These are phyloP conservation scores for Botrytis byssoidea DNA, from an alignment of 2,329 filamentous ascomycete genomes.

Conservation along the genomic window DNA sequence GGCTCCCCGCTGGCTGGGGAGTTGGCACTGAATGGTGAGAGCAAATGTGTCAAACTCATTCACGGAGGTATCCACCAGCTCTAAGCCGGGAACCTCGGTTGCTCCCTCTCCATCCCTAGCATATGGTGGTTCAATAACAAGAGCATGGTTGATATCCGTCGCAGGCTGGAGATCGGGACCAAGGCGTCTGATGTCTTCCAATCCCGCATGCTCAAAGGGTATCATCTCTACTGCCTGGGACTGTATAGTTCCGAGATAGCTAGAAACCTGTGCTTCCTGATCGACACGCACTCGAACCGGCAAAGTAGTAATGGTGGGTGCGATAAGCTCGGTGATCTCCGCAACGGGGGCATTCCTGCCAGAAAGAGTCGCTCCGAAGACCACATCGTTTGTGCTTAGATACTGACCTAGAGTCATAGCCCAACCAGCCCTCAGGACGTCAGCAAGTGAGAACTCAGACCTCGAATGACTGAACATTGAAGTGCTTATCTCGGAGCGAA, in stretches of 20 bases:
- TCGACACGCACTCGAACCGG: slow-evolving; percentile 42
- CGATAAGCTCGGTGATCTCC: slow-evolving; percentile 44
- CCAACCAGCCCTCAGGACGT: slow-evolving; percentile 37
- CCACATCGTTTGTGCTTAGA: slow-evolving; percentile 41
- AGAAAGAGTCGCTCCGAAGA: slow-evolving; percentile 45
- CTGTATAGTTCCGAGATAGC: slow-evolving; percentile 48
- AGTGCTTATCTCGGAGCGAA: too few relatives aligned
- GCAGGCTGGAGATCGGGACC: slow-evolving; percentile 21
- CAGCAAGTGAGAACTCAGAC: too few relatives aligned
- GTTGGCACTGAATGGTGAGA: neutral
- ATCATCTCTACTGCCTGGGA: slow-evolving; percentile 48
- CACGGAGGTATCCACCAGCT: neutral
- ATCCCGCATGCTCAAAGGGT: slow-evolving; percentile 33
- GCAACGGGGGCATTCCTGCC: slow-evolving; percentile 43
- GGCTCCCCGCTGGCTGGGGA: neutral
- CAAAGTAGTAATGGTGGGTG: slow-evolving; percentile 46
- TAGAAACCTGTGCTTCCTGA: slow-evolving; percentile 36
- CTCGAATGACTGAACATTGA: too few relatives aligned
- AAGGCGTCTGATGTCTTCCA: slow-evolving; percentile 27
- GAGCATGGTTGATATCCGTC: slow-evolving; percentile 23
- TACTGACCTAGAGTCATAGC: slow-evolving; percentile 42
- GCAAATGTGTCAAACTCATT: neutral
- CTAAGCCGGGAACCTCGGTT: neutral
- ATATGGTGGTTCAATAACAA: slow-evolving; percentile 20
- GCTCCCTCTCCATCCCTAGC: neutral